Conservation (phyloP, 1,139 yeast species). For the Candida mesenterica region DNA sequence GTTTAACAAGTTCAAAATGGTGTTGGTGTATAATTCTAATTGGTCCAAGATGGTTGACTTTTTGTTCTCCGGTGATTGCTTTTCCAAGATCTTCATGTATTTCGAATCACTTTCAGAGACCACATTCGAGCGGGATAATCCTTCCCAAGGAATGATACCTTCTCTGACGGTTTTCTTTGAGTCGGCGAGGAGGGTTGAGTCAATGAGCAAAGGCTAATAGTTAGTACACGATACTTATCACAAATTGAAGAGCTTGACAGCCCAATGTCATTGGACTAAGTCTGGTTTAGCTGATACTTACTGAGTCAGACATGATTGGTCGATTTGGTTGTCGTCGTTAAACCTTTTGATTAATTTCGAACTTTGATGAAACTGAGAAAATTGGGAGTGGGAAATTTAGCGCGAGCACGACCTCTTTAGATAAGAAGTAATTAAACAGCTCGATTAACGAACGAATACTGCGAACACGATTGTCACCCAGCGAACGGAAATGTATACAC, state of each 20-base stretch:
- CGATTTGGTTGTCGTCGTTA: background rate
- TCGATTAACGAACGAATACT: too few relatives aligned
- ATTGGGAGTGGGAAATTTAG: too few relatives aligned
- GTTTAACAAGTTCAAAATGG: conserved; percentile 55
- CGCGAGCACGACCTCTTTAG: too few relatives aligned
- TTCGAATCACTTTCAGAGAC: conserved; percentile 66
- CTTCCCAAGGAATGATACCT: conserved; percentile 92
- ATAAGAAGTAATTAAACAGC: too few relatives aligned
- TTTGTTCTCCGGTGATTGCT: conserved; percentile 41
- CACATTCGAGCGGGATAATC: conserved; percentile 73
- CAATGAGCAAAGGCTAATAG: conserved; percentile 18
- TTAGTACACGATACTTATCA: conserved; percentile 2
- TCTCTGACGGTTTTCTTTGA: conserved; percentile 72
- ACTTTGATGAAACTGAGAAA: too few relatives aligned
- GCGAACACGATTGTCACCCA: too few relatives aligned
- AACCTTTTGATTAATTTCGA: conserved; percentile 1
- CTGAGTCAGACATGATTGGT: conserved; percentile 4
- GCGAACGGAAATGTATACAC: too few relatives aligned
- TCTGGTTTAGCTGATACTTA: too few relatives aligned
- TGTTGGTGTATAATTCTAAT: conserved; percentile 54
- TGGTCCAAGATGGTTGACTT: conserved; percentile 41
- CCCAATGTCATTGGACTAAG: too few relatives aligned
- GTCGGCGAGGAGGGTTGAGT: conserved; percentile 70
- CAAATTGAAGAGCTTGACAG: too few relatives aligned
- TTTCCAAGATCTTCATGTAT: conserved; percentile 64